Conservation (phyloP, 108 stramenopile genomes). For the Conticribra weissflogii region DNA sequence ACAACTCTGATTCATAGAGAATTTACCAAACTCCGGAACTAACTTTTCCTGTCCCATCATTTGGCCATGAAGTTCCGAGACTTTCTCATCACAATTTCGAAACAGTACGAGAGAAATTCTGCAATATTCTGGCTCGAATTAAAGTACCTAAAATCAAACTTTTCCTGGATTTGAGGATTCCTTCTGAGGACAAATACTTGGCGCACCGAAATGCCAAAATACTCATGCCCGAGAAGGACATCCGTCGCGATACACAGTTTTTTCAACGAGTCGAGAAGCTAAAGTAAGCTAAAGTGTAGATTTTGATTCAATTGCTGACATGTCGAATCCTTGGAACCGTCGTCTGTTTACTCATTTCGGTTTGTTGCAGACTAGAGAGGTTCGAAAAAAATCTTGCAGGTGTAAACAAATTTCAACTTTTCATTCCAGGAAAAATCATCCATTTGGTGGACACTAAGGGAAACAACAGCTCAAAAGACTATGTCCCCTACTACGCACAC, state of each 20-base stretch:
- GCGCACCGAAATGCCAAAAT: slow-evolving; percentile 14
- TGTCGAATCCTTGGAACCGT: not conserved
- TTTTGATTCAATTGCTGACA: slow-evolving; percentile 1
- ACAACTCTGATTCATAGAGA: no score
- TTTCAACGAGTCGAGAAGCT: slow-evolving; percentile 8
- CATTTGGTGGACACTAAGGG: slow-evolving; percentile 37
- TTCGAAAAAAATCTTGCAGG: slow-evolving; percentile 5
- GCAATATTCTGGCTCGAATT: slow-evolving; percentile 32
- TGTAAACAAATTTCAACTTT: slow-evolving; percentile 3
- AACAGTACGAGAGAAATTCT: slow-evolving; percentile 34
- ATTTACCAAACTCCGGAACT: no score
- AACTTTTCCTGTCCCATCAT: no score
- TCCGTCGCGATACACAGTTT: slow-evolving; percentile 16
- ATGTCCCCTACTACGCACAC: slow-evolving; percentile 12
- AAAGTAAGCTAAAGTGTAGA: not conserved
- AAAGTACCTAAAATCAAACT: slow-evolving; percentile 47
- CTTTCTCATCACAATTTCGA: slow-evolving; percentile 48
- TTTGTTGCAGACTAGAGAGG: slow-evolving; percentile 5
- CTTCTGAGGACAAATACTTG: not conserved
- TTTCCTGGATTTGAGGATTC: slow-evolving; percentile 14
- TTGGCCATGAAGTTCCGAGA: slow-evolving; percentile 42
- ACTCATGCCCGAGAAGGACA: not conserved
- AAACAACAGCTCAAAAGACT: not conserved
- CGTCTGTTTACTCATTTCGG: not conserved
- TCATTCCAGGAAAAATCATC: slow-evolving; percentile 38